Evolutionary conservation across 495 filamentous ascomycete genomes (phyloP).

Genomic region (Schizothecium vesticola): DNA sequence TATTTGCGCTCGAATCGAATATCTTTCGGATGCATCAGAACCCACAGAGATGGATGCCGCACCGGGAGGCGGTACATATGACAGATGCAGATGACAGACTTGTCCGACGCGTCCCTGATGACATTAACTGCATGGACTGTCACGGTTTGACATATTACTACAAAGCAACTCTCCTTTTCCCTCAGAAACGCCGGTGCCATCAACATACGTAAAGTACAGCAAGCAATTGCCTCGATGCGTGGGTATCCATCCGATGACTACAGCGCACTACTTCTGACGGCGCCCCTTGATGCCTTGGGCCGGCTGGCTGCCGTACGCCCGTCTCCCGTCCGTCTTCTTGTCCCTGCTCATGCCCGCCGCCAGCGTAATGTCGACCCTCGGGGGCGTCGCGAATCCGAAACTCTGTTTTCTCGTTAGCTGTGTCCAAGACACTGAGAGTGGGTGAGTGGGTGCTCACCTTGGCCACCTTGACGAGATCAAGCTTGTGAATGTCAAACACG

Average conservation of each 20-base stretch:
- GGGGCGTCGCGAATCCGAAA: slow-evolving; percentile 87
- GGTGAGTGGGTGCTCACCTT: slow-evolving; percentile 39
- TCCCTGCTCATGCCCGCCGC: slow-evolving; percentile 82
- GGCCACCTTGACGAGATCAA: slow-evolving; percentile 89
- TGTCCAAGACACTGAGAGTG: neutral
- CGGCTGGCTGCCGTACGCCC: slow-evolving; percentile 71
- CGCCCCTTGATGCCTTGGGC: slow-evolving; percentile 24
- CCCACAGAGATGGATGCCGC: neutral
- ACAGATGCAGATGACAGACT: neutral
- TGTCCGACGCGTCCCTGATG: neutral
- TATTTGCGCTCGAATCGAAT: neutral
- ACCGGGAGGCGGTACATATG: neutral
- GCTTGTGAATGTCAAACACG: slow-evolving; percentile 88
- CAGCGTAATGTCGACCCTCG: slow-evolving; percentile 81
- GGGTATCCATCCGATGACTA: neutral
- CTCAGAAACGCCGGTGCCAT: neutral
- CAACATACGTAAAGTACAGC: neutral
- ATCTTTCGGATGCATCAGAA: neutral
- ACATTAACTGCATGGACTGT: neutral
- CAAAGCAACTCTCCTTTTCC: neutral
- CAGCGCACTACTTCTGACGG: neutral
- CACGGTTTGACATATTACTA: neutral
- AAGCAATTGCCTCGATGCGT: neutral
- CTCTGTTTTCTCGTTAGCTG: slow-evolving; percentile 36
- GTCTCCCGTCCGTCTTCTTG: slow-evolving; percentile 72